Conservation (phyloP, 768 basidiomycete species). For the Boletus vermiculosoides region DNA sequence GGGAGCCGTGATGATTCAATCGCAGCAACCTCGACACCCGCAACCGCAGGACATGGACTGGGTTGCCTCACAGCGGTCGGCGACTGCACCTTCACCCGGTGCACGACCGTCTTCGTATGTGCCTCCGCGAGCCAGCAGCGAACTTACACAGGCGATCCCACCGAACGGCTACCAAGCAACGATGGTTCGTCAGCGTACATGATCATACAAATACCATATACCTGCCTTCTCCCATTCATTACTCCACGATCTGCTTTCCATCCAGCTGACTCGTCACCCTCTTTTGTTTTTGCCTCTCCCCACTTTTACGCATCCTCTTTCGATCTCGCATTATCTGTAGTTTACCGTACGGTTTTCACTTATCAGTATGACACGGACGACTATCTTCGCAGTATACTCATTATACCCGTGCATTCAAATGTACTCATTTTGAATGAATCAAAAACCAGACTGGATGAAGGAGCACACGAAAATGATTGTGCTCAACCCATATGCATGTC, state of each 20-base stretch:
- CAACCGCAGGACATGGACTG: constrained; percentile 47
- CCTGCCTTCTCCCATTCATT: constrained; percentile 15
- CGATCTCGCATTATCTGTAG: constrained; percentile 59
- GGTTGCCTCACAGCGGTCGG: constrained; percentile 39
- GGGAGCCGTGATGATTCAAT: constrained; percentile 43
- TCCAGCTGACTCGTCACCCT: constrained; percentile 28
- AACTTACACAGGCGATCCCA: constrained; percentile 40
- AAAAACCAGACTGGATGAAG: constrained; percentile 12
- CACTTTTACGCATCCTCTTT: constrained; percentile 33
- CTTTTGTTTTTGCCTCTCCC: constrained; percentile 19
- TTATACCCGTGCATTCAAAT: constrained; percentile 52
- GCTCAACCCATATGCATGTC: constrained; percentile 29
- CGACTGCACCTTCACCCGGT: constrained; percentile 34
- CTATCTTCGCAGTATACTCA: constrained; percentile 55
- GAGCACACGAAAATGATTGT: background rate
- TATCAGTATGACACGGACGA: constrained; percentile 61
- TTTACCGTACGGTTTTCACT: constrained; percentile 48
- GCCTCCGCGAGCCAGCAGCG: constrained; percentile 44
- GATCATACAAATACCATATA: constrained; percentile 21
- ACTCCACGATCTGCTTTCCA: constrained; percentile 23
- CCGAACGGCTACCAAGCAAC: constrained; percentile 45
- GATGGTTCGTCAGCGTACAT: constrained; percentile 52
- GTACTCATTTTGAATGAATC: constrained; percentile 40
- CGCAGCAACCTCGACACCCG: constrained; percentile 39
- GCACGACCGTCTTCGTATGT: constrained; percentile 54